phyloP scores from a whole-genome alignment of 177 flowering plant genomes.

The Telopea speciosissima region DNA sequence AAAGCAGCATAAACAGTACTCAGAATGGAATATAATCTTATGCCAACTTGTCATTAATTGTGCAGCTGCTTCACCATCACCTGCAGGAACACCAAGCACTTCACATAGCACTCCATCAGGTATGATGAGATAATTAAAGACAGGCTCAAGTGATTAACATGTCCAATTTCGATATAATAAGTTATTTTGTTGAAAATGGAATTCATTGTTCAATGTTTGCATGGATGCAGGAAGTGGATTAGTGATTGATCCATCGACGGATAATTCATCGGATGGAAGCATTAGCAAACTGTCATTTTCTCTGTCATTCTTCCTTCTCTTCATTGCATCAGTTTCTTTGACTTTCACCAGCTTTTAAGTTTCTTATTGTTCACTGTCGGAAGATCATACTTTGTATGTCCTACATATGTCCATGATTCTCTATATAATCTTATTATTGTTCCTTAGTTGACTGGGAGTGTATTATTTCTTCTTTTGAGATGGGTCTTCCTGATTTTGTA shows the following conservation, averaged over 20 bases:
- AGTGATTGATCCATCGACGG: constrained; percentile 20
- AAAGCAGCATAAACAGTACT: not conserved
- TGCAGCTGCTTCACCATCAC: constrained; percentile 21
- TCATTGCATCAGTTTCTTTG: constrained; percentile 4
- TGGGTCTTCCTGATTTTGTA: not conserved
- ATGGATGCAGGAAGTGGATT: constrained; percentile 27
- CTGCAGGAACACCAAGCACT: constrained; percentile 14
- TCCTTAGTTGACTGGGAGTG: not conserved
- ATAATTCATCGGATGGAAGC: constrained; percentile 14
- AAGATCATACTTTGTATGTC: too few species aligned
- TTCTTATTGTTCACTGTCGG: not conserved
- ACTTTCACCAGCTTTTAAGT: not conserved
- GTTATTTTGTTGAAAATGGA: not conserved
- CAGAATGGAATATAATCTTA: not conserved
- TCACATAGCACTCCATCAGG: not conserved
- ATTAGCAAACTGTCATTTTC: constrained; percentile 8
- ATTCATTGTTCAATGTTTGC: not conserved
- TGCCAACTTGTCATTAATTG: not conserved
- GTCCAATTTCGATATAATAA: not conserved
- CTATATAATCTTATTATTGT: not conserved
- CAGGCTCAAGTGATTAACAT: too few species aligned
- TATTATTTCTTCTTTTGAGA: not conserved
- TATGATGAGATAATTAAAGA: not conserved
- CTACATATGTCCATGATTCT: not conserved
- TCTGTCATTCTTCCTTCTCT: constrained; percentile 4